Evolutionary conservation across 2,329 filamentous ascomycete genomes (phyloP), one percentile per base, ranked within the genome.

Genomic region (Ceratocystiopsis minuta): DNA sequence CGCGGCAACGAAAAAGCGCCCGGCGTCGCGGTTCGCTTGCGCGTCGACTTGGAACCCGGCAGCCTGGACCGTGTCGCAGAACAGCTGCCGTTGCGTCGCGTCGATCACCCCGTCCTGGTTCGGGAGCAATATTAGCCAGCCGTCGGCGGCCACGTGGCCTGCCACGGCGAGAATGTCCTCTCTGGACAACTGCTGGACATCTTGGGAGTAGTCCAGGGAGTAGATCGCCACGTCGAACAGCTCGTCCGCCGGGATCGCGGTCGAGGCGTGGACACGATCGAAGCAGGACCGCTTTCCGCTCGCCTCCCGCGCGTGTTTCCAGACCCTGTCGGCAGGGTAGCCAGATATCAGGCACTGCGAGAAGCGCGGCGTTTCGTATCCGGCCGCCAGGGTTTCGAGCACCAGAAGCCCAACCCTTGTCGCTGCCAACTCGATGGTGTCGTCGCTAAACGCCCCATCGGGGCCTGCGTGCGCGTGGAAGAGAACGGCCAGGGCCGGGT

Each of bases 401-500:
- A 58, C 44, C 1, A 51, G 40, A 4, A 45, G 24, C 0, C 52
- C 46, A 5, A 57, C 41, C 1, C 39, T 42, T 16, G 44, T 6
- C 2, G 42, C 12, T 4, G 37, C 18, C 2, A 43, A 46, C 0
- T 56, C 57, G 0, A 61, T 18, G n/a, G n/a, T 40, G 32, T 33
- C 17, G 6, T 36, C 11, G 12, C 20, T 16, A 11, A 16, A 5
- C 24, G 16, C 12, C 20, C 18, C 15, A 36, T 44, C 28, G 15
- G 12, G 28, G 16, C 36, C 35, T 4, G 40, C 28, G n/a, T n/a
- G n/a, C 13, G 41, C 31, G n/a, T 46, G 45, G 32, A 64, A 63
- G 4, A 67, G 52, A 11, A 68, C 52, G 0, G 56, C 51, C 1
- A 65, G 43, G 0, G 46, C 55, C 0, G 64, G 58, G 5, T 55